Conservation (phyloP, 805 yeast species). For the Candida vaughaniae region DNA sequence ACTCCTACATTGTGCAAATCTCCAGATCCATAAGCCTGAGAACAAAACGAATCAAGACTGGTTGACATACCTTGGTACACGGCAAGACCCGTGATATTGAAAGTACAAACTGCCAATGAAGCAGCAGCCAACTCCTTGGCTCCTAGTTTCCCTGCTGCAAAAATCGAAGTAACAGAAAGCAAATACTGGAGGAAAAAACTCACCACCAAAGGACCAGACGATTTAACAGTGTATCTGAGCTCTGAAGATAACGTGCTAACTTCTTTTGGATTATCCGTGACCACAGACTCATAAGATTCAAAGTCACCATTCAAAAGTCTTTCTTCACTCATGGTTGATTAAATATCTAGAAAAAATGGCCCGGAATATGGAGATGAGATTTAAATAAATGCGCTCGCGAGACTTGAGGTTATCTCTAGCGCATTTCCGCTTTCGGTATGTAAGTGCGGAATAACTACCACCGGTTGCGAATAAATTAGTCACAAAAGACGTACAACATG, state of each 20-base stretch:
- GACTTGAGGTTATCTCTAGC: too few species aligned
- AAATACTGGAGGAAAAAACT: constrained; percentile 72
- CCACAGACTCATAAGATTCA: constrained; percentile 7
- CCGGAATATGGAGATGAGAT: not conserved
- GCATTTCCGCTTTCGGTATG: too few species aligned
- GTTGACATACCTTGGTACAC: constrained; percentile 80
- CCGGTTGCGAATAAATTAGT: too few species aligned
- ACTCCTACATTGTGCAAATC: constrained; percentile 64
- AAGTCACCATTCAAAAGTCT: constrained; percentile 12
- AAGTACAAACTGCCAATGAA: constrained; percentile 76
- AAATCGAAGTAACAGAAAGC: constrained; percentile 69
- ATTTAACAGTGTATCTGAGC: constrained; percentile 21
- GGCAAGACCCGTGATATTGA: constrained; percentile 71
- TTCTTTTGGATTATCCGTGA: not conserved
- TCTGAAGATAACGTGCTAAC: constrained; percentile 13
- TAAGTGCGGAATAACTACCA: too few species aligned
- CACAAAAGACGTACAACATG: constrained; percentile 6
- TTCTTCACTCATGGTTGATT: constrained; percentile 16
- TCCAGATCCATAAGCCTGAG: constrained; percentile 83
- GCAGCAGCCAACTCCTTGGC: constrained; percentile 78
- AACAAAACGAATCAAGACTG: constrained; percentile 74
- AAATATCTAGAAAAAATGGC: too few species aligned
- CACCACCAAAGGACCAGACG: constrained; percentile 60
- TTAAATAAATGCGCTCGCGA: not conserved
- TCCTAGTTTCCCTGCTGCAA: constrained; percentile 77